Evolutionary conservation across 1,139 yeast species (phyloP).

Genomic region (Martiniozyma asiatica): DNA sequence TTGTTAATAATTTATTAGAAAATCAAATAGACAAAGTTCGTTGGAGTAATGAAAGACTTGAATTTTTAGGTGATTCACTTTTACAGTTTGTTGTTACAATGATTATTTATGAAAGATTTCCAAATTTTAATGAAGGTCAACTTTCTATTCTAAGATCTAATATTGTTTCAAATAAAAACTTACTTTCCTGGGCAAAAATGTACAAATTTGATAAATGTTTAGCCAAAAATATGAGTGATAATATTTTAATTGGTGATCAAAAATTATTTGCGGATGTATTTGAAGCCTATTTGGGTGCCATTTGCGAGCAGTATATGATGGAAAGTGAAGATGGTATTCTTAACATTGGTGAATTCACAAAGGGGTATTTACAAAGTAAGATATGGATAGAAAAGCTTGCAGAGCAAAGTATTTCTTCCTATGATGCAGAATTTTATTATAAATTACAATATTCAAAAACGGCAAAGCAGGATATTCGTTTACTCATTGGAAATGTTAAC

Average conservation of each 20-base stretch:
- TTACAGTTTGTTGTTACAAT: conserved; percentile 60
- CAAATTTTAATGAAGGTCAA: conserved; percentile 68
- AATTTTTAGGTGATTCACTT: conserved; percentile 83
- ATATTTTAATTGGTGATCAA: conserved; percentile 29
- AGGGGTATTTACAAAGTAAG: conserved; percentile 34
- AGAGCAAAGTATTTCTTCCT: conserved; percentile 24
- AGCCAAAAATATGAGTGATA: conserved; percentile 30
- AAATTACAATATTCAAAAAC: conserved; percentile 34
- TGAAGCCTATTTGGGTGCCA: conserved; percentile 82
- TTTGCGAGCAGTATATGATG: conserved; percentile 21
- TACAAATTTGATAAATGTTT: conserved; percentile 60
- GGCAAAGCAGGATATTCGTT: conserved; percentile 68
- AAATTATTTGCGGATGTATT: conserved; percentile 65
- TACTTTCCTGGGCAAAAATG: conserved; percentile 54
- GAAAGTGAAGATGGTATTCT: conserved; percentile 12
- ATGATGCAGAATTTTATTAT: conserved; percentile 31
- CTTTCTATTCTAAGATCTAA: conserved; percentile 57
- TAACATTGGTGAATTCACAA: conserved; percentile 33
- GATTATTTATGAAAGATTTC: conserved; percentile 54
- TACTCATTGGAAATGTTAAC: conserved; percentile 65
- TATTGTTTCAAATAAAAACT: conserved; percentile 59
- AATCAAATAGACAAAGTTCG: conserved; percentile 41
- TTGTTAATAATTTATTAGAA: conserved; percentile 44
- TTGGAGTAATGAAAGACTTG: conserved; percentile 76
- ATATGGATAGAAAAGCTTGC: conserved; percentile 50